Evolutionary conservation across 2,329 filamentous ascomycete species (phyloP).

Genomic region (Paraphoma chrysanthemicola): DNA sequence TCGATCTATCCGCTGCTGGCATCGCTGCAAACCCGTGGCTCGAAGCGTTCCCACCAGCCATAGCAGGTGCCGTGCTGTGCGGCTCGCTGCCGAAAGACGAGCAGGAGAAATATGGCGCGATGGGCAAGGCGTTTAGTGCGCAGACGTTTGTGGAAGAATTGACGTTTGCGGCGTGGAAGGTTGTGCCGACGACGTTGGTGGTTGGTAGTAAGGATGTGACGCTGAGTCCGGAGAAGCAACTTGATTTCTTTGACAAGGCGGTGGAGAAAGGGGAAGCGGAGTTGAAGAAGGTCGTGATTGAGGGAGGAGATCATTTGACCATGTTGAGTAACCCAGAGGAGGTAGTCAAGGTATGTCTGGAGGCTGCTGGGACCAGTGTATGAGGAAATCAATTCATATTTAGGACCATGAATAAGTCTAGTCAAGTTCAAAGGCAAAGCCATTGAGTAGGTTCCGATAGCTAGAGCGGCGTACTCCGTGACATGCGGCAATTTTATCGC

Average conservation of each 20-base stretch:
- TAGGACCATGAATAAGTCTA: too few species aligned
- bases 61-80: not conserved
- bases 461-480: too few species aligned
- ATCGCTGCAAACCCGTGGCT: not conserved
- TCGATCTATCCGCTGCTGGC: not conserved
- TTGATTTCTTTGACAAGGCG: conserved; percentile 6
- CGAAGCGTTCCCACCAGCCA: not conserved
- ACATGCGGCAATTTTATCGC: too few species aligned
- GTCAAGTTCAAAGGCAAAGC: too few species aligned
- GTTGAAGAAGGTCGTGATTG: conserved; percentile 7
- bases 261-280: not conserved
- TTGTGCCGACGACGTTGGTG: conserved; percentile 8
- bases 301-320: conserved; percentile 5
- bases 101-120: not conserved
- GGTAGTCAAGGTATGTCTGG: conserved; percentile 6
- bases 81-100: conserved; percentile 8
- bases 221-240: conserved; percentile 5
- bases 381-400: too few species aligned
- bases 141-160: conserved; percentile 6
- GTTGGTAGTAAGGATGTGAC: conserved; percentile 7
- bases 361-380: not conserved
- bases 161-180: conserved; percentile 11
- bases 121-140: conserved; percentile 3
- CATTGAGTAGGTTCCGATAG: too few species aligned
- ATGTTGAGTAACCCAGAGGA: conserved; percentile 11